These are phyloP conservation scores for Eutypella sp. DNA, from an alignment of 2,329 filamentous ascomycete genomes.

Conservation along the genomic window DNA sequence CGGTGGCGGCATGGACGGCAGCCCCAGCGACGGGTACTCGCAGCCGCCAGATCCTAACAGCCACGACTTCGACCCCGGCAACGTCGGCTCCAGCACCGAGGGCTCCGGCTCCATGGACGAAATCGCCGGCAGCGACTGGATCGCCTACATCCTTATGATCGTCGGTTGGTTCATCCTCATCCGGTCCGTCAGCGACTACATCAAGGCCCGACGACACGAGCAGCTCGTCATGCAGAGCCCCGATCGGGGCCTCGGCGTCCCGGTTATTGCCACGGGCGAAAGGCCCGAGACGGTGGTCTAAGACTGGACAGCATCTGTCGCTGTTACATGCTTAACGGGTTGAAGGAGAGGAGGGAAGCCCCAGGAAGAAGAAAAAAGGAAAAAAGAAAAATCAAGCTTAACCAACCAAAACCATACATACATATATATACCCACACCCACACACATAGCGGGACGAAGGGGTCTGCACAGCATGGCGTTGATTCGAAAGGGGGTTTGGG, in stretches of 20 bases:
- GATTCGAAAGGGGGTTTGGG: too few species aligned
- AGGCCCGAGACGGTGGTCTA: constrained; percentile 71
- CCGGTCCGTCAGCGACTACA: constrained; percentile 84
- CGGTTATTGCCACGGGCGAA: constrained; percentile 85
- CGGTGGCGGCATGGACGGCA: constrained; percentile 38
- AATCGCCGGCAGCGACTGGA: constrained; percentile 75
- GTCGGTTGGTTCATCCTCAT: constrained; percentile 98
- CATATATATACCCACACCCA: too few species aligned
- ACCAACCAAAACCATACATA: too few species aligned
- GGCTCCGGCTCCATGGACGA: constrained; percentile 42
- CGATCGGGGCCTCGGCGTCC: constrained; percentile 76
- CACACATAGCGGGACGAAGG: too few species aligned
- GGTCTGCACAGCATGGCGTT: too few species aligned
- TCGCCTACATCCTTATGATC: constrained; percentile 92
- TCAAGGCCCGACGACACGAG: constrained; percentile 84
- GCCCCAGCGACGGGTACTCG: constrained; percentile 52
- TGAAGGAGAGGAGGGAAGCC: neutral
- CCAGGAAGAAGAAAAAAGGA: neutral
- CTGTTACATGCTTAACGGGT: neutral
- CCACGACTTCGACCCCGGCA: constrained; percentile 77
- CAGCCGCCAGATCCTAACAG: constrained; percentile 82
- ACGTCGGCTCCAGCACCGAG: constrained; percentile 42
- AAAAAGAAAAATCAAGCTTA: neutral
- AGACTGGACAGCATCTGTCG: neutral
- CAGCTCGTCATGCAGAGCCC: constrained; percentile 90